Base-by-base conservation (phyloP, 1,139 yeast genomes). In the Magnusiomyces magnusii region DNA sequence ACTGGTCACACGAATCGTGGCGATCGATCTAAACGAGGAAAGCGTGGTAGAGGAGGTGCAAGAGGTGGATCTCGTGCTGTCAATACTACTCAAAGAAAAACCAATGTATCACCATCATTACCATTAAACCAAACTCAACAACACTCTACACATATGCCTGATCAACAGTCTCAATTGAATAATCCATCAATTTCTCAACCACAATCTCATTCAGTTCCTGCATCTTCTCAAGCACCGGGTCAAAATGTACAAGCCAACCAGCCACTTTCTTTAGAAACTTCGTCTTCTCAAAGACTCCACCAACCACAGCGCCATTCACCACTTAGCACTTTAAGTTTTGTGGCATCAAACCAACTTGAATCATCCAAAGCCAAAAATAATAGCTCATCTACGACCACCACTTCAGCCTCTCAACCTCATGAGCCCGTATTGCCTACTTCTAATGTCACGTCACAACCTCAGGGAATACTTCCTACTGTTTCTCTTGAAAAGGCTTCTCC, bases 1-100 rank as follows among this genome's bases (percentile, higher is more conserved):
- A 91, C 97, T 0, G 98, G 98, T 51, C 96, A 86, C 65, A 73
- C 87, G 61, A 91, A 86, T 39, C 76, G 86, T 59, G 80, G 78
- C 36, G 59, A 57, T 52, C 60, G 54, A 15, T 55, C 56, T 21
- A 25, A 50, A 41, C 57, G 42, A 62, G 64, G 17, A 58, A 57
- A 57, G 57, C 56, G 57, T 34, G 44, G 44, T 39, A 54, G 54
- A 53, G 55, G 39, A 52, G 57, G 53, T 1, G 39, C 56, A 51
- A 31, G 57, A 24, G 17, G 52, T 36, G 47, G 55, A 15, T 5
- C 51, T 53, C 17, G 58, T 25, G n/a, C 57, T 27, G 51, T 21
- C 15, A 31, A 31, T 23, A 17, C 54, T 25, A 21, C 21, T 44
- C 44, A 10, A 39, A 39, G 44, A 39, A 39, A 39, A 10, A 25